Percentiles rank a stretch among this genome's conserved stretches.
phyloP scores from a whole-genome alignment of 768 basidiomycete species.

The Lactarius tabidus region DNA sequence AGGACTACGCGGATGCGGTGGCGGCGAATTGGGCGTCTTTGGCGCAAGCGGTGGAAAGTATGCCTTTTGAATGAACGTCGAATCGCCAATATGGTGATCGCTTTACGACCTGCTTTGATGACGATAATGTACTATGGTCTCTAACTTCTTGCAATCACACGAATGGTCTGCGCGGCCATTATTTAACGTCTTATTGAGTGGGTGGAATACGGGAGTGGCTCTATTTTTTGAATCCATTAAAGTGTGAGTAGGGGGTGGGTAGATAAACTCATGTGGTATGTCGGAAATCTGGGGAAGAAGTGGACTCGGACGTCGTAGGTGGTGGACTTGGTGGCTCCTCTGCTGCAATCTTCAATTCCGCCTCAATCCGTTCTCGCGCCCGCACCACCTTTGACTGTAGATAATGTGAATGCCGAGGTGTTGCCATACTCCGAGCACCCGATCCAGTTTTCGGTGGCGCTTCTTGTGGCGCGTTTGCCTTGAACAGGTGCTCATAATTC shows the following conservation, averaged over 20 bases:
- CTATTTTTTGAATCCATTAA: too few species aligned
- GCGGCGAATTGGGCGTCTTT: constrained; percentile 72
- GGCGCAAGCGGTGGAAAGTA: constrained; percentile 62
- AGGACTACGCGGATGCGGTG: constrained; percentile 58
- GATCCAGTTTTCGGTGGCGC: constrained; percentile 40
- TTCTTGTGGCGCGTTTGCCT: constrained; percentile 75
- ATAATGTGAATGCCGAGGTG: constrained; percentile 74
- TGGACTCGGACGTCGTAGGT: not conserved
- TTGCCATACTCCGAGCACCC: constrained; percentile 41
- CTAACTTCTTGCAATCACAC: not conserved
- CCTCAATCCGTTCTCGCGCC: constrained; percentile 91
- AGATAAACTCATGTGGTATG: too few species aligned
- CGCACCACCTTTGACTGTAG: constrained; percentile 96
- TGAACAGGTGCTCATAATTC: constrained; percentile 93
- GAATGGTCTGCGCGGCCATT: not conserved
- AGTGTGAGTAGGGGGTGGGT: too few species aligned
- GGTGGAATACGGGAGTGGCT: not conserved
- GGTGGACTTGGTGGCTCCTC: constrained; percentile 27
- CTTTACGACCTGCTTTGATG: constrained; percentile 18
- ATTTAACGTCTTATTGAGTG: not conserved
- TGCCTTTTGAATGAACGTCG: constrained; percentile 73
- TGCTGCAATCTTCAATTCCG: constrained; percentile 50
- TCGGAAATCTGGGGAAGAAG: too few species aligned
- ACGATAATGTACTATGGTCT: constrained; percentile 6
- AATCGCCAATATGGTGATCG: not conserved